These are phyloP conservation scores for Kwoniella sp. DNA, from an alignment of 768 basidiomycete species.

Conservation along the genomic window DNA sequence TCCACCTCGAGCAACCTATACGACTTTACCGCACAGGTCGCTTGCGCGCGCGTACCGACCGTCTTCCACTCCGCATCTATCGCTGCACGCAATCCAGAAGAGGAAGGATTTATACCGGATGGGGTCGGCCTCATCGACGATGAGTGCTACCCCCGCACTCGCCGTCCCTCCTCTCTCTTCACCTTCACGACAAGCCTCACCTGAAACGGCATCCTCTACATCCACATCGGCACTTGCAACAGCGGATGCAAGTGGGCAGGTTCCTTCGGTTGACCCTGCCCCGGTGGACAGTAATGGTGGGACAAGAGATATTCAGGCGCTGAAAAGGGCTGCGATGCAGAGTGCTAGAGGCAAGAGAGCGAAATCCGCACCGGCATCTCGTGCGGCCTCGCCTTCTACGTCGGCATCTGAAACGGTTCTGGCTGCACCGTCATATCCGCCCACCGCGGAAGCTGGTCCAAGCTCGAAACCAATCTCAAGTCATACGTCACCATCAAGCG, in stretches of 20 bases:
- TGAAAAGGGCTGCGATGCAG: constrained; percentile 9
- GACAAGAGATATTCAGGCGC: background rate
- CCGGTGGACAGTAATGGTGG: background rate
- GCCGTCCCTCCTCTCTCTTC: background rate
- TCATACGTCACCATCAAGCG: background rate
- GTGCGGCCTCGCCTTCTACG: background rate
- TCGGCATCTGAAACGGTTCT: background rate
- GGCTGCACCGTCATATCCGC: background rate
- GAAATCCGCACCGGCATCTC: background rate
- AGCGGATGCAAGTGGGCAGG: background rate
- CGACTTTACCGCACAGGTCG: too few species aligned
- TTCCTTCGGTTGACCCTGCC: background rate
- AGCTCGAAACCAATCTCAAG: background rate
- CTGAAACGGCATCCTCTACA: too few species aligned
- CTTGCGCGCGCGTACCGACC: too few species aligned
- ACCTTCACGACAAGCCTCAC: background rate
- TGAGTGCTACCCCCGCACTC: constrained; percentile 35
- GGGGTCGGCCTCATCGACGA: constrained; percentile 37
- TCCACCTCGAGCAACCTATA: too few species aligned
- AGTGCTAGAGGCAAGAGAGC: constrained; percentile 4
- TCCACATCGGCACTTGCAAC: background rate
- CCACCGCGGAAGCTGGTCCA: background rate
- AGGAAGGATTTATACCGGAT: constrained; percentile 6
- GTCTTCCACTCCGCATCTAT: background rate
- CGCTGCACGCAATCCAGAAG: background rate